Percentiles rank a stretch among this genome's conserved stretches.
These are phyloP conservation scores for Avena sativa DNA, from an alignment of 176 grass and related monocot species.

Conservation along the genomic window DNA sequence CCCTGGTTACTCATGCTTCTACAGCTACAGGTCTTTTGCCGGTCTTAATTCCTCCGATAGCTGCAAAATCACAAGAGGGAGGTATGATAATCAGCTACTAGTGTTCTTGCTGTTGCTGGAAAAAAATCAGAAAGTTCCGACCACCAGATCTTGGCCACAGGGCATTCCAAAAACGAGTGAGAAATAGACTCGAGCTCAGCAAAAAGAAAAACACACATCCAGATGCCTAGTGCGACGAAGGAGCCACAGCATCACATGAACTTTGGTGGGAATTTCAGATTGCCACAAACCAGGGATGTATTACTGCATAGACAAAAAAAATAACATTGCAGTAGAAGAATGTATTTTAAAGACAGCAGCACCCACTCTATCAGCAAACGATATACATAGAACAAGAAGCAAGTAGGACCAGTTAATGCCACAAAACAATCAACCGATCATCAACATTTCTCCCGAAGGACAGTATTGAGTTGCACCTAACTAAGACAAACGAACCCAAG, in stretches of 20 bases:
- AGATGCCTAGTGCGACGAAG: too few relatives aligned
- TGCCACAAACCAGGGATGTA: background rate
- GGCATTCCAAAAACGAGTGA: too few relatives aligned
- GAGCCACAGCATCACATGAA: background rate
- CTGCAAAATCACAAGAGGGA: constrained; percentile 60
- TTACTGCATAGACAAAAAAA: background rate
- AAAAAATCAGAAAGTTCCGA: background rate
- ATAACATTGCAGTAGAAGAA: background rate
- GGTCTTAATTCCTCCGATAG: background rate
- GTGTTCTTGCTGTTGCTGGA: background rate
- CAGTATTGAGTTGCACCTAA: background rate
- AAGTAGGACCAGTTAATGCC: too few relatives aligned
- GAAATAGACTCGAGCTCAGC: too few relatives aligned
- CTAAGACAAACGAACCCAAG: background rate
- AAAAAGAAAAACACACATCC: too few relatives aligned
- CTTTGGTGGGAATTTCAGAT: background rate
- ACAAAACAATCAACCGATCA: background rate
- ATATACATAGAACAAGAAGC: too few relatives aligned
- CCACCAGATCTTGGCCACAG: too few relatives aligned
- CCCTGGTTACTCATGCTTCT: constrained; percentile 53
- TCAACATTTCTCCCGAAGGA: background rate
- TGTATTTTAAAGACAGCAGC: background rate
- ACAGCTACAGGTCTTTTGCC: constrained; percentile 84
- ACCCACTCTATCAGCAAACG: too few relatives aligned
- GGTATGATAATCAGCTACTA: background rate